phyloP scores from a whole-genome alignment of 768 basidiomycete genomes.

The Trametes sanguinea region DNA sequence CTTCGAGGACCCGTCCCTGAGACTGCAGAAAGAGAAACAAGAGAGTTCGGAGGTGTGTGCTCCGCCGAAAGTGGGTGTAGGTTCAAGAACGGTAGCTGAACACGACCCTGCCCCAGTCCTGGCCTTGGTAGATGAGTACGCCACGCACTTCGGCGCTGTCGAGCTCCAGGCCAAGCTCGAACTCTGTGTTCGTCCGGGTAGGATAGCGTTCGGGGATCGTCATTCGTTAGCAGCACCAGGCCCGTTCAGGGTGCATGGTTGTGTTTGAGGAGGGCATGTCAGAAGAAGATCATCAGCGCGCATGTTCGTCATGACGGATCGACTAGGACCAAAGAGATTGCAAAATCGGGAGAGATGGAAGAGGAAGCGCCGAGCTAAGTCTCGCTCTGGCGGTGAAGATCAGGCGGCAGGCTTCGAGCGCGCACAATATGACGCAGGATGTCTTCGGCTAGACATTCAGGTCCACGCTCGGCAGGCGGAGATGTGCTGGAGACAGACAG shows the following conservation, averaged over 20 bases:
- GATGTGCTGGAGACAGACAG: neutral
- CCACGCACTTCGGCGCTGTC: conserved; percentile 89
- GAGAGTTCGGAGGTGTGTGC: neutral
- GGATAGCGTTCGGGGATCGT: no score
- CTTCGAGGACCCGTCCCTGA: no score
- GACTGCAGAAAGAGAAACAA: no score
- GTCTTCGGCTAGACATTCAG: neutral
- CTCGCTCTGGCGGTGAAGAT: neutral
- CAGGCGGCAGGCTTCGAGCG: neutral
- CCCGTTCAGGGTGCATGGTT: neutral
- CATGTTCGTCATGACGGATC: conserved; percentile 1
- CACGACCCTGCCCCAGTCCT: conserved; percentile 80
- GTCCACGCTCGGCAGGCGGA: neutral
- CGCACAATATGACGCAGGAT: neutral
- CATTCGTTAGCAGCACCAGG: neutral
- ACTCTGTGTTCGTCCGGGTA: conserved; percentile 48
- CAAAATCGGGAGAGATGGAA: neutral
- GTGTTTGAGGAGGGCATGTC: neutral
- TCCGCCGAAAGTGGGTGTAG: neutral
- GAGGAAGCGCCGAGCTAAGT: neutral
- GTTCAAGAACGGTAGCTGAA: conserved; percentile 51
- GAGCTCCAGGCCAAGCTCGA: conserved; percentile 80
- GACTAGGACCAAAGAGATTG: neutral
- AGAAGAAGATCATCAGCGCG: neutral
- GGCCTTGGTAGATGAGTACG: conserved; percentile 68